Evolutionary conservation across 129 eudicot species (phyloP).

Genomic region (Flaveria ramosissima): DNA sequence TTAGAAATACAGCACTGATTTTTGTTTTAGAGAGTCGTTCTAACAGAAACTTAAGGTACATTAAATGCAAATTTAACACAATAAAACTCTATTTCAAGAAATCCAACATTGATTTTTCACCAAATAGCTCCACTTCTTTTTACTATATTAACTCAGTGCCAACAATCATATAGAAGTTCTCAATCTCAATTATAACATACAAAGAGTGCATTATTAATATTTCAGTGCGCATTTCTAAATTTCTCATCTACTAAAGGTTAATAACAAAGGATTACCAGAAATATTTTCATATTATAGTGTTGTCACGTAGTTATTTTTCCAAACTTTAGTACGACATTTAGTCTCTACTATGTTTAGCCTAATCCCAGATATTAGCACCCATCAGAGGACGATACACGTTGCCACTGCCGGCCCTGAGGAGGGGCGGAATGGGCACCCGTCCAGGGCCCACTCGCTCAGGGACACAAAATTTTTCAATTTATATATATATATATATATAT

Average conservation of each 20-base stretch:
- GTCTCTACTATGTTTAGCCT: too few species aligned
- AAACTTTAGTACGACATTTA: too few species aligned
- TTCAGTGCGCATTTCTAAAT: not conserved
- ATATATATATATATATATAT: too few species aligned
- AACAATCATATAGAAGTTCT: not conserved
- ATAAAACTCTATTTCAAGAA: not conserved
- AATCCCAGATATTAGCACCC: too few species aligned
- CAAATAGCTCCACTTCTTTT: not conserved
- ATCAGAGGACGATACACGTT: too few species aligned
- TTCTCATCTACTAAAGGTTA: not conserved
- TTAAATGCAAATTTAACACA: not conserved
- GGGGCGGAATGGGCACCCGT: too few species aligned
- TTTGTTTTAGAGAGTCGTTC: not conserved
- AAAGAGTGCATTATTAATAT: not conserved
- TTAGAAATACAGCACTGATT: not conserved
- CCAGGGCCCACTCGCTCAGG: too few species aligned
- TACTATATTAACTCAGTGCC: not conserved
- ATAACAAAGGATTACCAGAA: not conserved
- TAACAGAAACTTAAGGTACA: not conserved
- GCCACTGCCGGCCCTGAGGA: too few species aligned
- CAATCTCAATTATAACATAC: not conserved
- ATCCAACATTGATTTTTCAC: not conserved
- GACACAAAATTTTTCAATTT: too few species aligned
- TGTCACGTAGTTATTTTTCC: too few species aligned
- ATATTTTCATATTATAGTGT: not conserved